A percentile compares a stretch with the other conserved stretches of the same genome.
These are phyloP conservation scores for Globisporangium perplexum DNA, from an alignment of 352 stramenopile genomes.

Conservation along the genomic window DNA sequence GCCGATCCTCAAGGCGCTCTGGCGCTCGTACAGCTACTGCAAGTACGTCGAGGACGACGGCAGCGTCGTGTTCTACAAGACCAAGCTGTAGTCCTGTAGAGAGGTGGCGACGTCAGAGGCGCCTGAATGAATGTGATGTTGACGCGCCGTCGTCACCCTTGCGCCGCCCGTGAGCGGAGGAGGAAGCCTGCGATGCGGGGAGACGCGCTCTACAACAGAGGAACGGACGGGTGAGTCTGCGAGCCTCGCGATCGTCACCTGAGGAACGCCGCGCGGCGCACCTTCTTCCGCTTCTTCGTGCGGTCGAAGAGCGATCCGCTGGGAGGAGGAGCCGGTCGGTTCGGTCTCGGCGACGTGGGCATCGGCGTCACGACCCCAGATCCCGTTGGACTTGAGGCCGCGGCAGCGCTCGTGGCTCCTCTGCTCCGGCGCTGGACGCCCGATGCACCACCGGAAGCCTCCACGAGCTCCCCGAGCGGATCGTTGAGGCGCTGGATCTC, in stretches of 20 bases:
- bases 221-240: too few relatives aligned
- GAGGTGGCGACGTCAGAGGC: not conserved
- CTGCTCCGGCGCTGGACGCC: not conserved
- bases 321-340: too few relatives aligned
- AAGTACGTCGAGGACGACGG: slow-evolving; percentile 93
- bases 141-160: not conserved
- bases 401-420: not conserved
- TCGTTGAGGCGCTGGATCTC: slow-evolving; percentile 39
- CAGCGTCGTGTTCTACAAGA: slow-evolving; percentile 91
- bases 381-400: not conserved
- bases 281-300: not conserved
- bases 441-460: not conserved
- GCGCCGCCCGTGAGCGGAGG: too few relatives aligned
- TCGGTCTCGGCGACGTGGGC: not conserved
- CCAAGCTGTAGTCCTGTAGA: slow-evolving; percentile 23
- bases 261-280: not conserved
- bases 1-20: slow-evolving; percentile 86
- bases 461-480: slow-evolving; percentile 7
- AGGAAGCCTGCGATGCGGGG: too few relatives aligned
- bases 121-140: not conserved
- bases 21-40: slow-evolving; percentile 90
- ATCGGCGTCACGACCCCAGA: slow-evolving; percentile 21
- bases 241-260: too few relatives aligned
- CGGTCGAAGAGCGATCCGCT: too few relatives aligned
- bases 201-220: too few relatives aligned